Conservation (phyloP, 139 green algal species). For the Haematococcus sp. region DNA sequence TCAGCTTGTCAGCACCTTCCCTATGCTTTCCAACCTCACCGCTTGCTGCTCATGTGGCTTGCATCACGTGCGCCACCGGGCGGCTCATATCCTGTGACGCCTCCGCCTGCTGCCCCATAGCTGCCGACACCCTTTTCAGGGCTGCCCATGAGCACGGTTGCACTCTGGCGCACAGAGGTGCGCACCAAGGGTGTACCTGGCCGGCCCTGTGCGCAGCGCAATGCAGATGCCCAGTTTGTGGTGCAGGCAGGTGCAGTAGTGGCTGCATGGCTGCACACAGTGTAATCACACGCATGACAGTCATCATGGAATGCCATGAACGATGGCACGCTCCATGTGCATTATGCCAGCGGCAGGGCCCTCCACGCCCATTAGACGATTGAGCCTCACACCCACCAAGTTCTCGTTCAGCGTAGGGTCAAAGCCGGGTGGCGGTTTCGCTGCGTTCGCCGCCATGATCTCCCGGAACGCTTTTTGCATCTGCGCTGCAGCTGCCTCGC, state of each 20-base stretch:
- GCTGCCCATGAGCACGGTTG: slow-evolving; percentile 23
- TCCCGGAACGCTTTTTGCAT: not conserved
- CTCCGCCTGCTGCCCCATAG: not conserved
- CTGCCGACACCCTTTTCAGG: slow-evolving; percentile 3
- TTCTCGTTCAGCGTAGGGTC: not conserved
- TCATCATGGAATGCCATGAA: too few species aligned
- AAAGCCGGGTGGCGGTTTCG: not conserved
- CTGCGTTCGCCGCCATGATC: not conserved
- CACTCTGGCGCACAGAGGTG: slow-evolving; percentile 5
- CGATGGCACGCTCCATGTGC: too few species aligned
- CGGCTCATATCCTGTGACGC: not conserved
- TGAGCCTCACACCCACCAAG: too few species aligned
- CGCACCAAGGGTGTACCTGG: not conserved
- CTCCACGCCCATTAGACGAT: too few species aligned
- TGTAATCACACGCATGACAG: too few species aligned
- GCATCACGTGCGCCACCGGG: not conserved
- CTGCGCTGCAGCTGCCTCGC: slow-evolving; percentile 12
- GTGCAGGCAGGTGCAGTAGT: too few species aligned
- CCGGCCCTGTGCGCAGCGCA: too few species aligned
- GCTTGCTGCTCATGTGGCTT: slow-evolving; percentile 15
- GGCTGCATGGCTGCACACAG: too few species aligned
- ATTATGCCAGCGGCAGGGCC: too few species aligned
- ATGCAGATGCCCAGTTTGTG: too few species aligned
- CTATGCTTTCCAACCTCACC: too few species aligned
- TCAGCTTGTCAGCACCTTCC: too few species aligned